Percentiles rank a stretch among this genome's conserved stretches.
Conservation (phyloP, 2,329 filamentous ascomycete genomes). For the Aureobasidium vineae region DNA sequence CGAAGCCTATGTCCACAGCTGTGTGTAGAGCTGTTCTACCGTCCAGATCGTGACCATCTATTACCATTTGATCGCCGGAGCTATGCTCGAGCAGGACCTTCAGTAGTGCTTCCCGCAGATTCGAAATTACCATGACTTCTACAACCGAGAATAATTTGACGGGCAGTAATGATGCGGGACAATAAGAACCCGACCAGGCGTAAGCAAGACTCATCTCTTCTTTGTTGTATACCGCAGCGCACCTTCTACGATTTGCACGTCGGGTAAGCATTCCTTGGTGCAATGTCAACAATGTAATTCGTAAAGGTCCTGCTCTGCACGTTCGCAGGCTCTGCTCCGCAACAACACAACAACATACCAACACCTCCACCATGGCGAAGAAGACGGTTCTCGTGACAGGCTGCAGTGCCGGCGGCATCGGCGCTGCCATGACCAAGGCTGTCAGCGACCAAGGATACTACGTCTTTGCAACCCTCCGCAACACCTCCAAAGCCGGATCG, state of each 20-base stretch:
- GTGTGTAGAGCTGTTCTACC: not conserved
- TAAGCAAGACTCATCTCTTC: not conserved
- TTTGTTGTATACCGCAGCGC: not conserved
- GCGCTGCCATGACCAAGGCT: conserved; percentile 41
- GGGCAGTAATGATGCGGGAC: not conserved
- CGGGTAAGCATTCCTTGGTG: not conserved
- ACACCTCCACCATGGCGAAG: not conserved
- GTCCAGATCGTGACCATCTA: not conserved
- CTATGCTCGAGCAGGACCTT: not conserved
- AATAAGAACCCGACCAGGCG: not conserved
- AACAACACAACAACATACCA: not conserved
- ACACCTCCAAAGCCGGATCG: conserved; percentile 37
- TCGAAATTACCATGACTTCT: not conserved
- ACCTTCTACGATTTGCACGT: not conserved
- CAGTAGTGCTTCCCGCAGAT: not conserved
- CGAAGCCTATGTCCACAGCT: not conserved
- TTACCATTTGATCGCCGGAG: not conserved
- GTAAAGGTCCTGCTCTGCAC: not conserved
- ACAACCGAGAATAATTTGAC: not conserved
- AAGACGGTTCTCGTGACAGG: conserved; percentile 35
- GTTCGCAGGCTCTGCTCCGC: not conserved
- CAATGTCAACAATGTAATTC: not conserved
- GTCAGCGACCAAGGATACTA: conserved; percentile 42
- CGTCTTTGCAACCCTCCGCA: conserved; percentile 47
- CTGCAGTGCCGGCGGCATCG: conserved; percentile 44